Evolutionary conservation across 306 rosid species (phyloP), one percentile per base, ranked within the genome.

Genomic region (Acacia acuminata): DNA sequence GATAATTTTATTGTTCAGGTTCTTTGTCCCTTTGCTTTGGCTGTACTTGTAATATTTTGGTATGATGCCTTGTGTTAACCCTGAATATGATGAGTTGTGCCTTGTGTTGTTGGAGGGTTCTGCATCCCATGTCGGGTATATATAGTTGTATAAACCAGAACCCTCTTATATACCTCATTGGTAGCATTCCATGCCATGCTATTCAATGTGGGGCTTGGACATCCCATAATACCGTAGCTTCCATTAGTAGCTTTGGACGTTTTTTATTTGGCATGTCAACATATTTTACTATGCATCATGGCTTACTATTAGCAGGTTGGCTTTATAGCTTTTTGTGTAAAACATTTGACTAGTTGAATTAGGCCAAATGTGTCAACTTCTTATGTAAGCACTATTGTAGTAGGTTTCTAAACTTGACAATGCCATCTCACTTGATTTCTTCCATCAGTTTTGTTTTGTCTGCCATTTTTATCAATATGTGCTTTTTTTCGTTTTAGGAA

Each of bases 401-500:
- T 60, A 30, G 73, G 47, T 51, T 44, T 61, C 71, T 78, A 38
- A 27, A 69, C 42, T 69, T 45, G 80, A 73, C 60, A 15, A 22
- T 70, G 71, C 61, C 60, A n/a, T 77, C 58, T 79, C 40, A 42
- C 56, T 55, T 79, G 73, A 69, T 75, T 75, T 76, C 67, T 34
- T 71, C 53, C 61, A n/a, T 75, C 61, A 40, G 17, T 69, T 63
- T 22, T 22, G 58, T 63, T 72, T 43, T 71, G 10, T n/a, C 60
- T 88, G 77, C 63, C 38, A 25, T n/a, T 14, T 77, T 56, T 55
- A 15, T 72, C 24, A 73, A 73, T 72, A 67, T 51, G 38, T 83
- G 47, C 25, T 84, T 77, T 77, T 79, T 20, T 72, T 71, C 75
- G 10, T 88, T 75, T 77, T 90, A 95, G 98, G 94, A 85, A 89